Conservation (phyloP, 768 basidiomycete genomes). For the Boletus rubescentipes region DNA sequence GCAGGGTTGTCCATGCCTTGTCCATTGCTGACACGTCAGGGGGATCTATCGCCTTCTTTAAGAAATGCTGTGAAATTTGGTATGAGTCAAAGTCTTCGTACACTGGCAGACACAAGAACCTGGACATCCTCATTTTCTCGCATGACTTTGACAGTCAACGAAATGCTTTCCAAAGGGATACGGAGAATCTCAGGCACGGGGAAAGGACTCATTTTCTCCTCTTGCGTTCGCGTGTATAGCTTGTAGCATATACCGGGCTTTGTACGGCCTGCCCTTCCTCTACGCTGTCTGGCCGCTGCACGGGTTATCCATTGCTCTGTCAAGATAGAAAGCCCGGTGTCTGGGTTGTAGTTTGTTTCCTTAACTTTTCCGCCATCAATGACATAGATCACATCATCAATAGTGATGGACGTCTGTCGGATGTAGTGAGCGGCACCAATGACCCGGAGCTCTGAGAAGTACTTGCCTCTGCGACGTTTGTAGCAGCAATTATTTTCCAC, state of each 20-base stretch:
- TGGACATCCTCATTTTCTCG: slow-evolving; percentile 77
- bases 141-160: slow-evolving; percentile 79
- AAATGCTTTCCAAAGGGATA: slow-evolving; percentile 80
- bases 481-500: slow-evolving; percentile 87
- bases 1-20: slow-evolving; percentile 67
- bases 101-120: slow-evolving; percentile 30
- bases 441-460: neutral
- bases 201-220: slow-evolving; percentile 65
- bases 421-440: neutral
- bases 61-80: slow-evolving; percentile 47
- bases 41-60: slow-evolving; percentile 79
- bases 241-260: slow-evolving; percentile 84
- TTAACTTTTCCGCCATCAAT: slow-evolving; percentile 86
- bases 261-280: slow-evolving; percentile 90
- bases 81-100: neutral
- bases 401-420: slow-evolving; percentile 80
- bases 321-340: slow-evolving; percentile 70
- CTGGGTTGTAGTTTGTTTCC: slow-evolving; percentile 71
- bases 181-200: slow-evolving; percentile 87
- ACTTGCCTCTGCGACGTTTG: slow-evolving; percentile 86
- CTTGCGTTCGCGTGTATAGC: slow-evolving; percentile 75
- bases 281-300: slow-evolving; percentile 79
- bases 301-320: slow-evolving; percentile 75
- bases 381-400: slow-evolving; percentile 85
- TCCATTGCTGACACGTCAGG: slow-evolving; percentile 76